These are phyloP conservation scores for Kalanchoe fedtschenkoi DNA, from an alignment of 164 flowering plant genomes.

Conservation along the genomic window DNA sequence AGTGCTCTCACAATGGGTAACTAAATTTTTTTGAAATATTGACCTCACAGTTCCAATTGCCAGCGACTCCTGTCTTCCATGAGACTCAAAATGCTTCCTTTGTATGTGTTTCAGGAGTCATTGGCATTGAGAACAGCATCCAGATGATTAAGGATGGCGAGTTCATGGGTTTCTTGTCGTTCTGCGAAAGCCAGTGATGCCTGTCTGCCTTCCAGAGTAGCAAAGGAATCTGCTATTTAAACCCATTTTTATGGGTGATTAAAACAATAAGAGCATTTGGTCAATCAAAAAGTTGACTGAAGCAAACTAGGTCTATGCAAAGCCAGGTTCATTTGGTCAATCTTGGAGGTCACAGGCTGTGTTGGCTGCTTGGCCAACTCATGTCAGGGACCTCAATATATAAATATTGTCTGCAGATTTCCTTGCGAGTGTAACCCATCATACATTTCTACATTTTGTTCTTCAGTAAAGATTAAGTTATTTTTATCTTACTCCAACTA, in stretches of 20 bases:
- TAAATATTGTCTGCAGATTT: no score
- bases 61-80: background rate
- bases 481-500: no score
- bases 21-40: background rate
- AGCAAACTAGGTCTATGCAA: no score
- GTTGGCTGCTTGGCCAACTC: no score
- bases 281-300: slow-evolving; percentile 3
- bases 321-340: no score
- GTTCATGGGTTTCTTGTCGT: slow-evolving; percentile 82
- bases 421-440: no score
- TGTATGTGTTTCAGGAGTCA: slow-evolving; percentile 36
- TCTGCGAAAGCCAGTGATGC: slow-evolving; percentile 48
- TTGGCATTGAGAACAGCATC: slow-evolving; percentile 53
- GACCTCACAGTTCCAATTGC: background rate
- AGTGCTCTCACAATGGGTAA: slow-evolving; percentile 95
- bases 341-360: no score
- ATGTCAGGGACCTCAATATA: no score
- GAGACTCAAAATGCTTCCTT: background rate
- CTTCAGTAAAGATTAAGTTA: no score
- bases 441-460: no score
- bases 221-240: no score
- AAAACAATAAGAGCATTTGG: background rate
- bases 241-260: background rate
- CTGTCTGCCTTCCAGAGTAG: no score
- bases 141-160: slow-evolving; percentile 66